Evolutionary conservation across 495 filamentous ascomycete genomes (phyloP).

Genomic region (Daldinia childiae): DNA sequence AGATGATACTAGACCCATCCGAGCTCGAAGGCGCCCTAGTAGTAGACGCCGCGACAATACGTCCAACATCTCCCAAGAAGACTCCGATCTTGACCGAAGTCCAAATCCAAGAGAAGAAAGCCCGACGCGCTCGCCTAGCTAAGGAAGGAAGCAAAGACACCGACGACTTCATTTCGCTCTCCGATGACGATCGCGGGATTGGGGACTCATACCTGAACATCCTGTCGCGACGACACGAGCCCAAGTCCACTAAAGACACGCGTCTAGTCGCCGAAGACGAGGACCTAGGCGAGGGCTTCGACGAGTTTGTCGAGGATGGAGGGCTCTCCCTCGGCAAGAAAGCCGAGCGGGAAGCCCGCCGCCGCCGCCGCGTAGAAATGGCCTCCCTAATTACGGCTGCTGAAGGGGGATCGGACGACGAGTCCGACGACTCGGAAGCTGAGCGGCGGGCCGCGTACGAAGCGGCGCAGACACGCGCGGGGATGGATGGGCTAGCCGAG

Average conservation of each 20-base stretch:
- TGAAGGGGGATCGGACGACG: slow-evolving; percentile 67
- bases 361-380: slow-evolving; percentile 76
- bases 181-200: slow-evolving; percentile 60
- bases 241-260: slow-evolving; percentile 60
- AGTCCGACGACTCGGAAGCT: slow-evolving; percentile 77
- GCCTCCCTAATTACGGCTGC: slow-evolving; percentile 85
- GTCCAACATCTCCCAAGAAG: slow-evolving; percentile 11
- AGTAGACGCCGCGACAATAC: slow-evolving; percentile 61
- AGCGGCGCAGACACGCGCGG: slow-evolving; percentile 83
- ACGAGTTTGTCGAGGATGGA: slow-evolving; percentile 89
- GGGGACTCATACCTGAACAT: slow-evolving; percentile 56
- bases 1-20: slow-evolving; percentile 61
- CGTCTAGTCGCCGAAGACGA: slow-evolving; percentile 89
- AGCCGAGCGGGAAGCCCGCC: slow-evolving; percentile 78
- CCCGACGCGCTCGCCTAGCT: slow-evolving; percentile 80
- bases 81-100: slow-evolving; percentile 78
- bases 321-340: slow-evolving; percentile 79
- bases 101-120: slow-evolving; percentile 94
- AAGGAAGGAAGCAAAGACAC: slow-evolving; percentile 53
- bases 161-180: slow-evolving; percentile 80
- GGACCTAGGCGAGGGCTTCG: slow-evolving; percentile 93
- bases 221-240: slow-evolving; percentile 56
- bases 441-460: slow-evolving; percentile 88
- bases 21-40: slow-evolving; percentile 68
- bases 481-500: slow-evolving; percentile 70